Percentiles rank a stretch among this genome's conserved stretches.
These are phyloP conservation scores for Brassica juncea DNA, from an alignment of 345 rosid genomes.

Conservation along the genomic window DNA sequence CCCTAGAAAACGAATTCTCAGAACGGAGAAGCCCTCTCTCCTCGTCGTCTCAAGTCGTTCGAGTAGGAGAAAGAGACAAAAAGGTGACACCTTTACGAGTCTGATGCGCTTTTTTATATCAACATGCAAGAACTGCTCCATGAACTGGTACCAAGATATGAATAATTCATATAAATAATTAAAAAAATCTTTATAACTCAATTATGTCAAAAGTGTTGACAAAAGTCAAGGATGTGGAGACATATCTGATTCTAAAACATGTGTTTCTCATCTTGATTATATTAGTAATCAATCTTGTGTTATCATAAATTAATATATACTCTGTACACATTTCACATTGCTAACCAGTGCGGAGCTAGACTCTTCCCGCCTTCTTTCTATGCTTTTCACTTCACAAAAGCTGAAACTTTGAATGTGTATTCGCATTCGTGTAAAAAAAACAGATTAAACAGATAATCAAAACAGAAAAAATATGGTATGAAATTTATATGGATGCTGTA, in stretches of 20 bases:
- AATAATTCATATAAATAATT: background rate
- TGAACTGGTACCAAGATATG: background rate
- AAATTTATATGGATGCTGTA: background rate
- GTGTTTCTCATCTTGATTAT: background rate
- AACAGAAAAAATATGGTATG: background rate
- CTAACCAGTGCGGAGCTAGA: background rate
- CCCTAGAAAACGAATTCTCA: slow-evolving; percentile 44
- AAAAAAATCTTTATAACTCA: background rate
- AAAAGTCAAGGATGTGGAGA: background rate
- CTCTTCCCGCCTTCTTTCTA: background rate
- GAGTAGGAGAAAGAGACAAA: background rate
- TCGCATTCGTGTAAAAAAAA: background rate
- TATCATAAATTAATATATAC: background rate
- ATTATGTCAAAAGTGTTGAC: slow-evolving; percentile 1
- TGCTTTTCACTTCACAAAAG: slow-evolving; percentile 6
- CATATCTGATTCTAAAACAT: background rate
- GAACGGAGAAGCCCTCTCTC: background rate
- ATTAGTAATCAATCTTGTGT: background rate
- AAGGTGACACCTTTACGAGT: slow-evolving; percentile 6
- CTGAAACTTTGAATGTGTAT: background rate
- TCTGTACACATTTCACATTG: background rate
- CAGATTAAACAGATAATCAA: background rate
- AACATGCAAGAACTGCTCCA: slow-evolving; percentile 22
- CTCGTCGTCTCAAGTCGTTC: slow-evolving; percentile 10
- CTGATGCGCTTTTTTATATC: slow-evolving; percentile 21